Conservation (phyloP, 163 green algal species). For the Prototheca wickerhamii region DNA sequence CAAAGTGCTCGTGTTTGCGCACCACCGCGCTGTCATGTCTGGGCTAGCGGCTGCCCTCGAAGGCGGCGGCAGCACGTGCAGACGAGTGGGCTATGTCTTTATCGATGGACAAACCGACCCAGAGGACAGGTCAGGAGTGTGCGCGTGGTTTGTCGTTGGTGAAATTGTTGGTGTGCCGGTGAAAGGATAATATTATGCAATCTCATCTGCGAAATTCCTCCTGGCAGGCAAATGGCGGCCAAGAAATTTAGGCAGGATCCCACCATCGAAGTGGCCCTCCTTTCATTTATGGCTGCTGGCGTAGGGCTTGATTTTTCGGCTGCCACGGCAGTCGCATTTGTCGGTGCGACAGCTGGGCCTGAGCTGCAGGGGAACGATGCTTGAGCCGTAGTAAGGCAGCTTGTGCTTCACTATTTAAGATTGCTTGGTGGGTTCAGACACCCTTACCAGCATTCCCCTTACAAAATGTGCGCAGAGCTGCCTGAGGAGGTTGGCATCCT, state of each 20-base stretch:
- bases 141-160: neutral
- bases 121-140: slow-evolving; percentile 31
- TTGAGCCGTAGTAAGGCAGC: too few relatives aligned
- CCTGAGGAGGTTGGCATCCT: slow-evolving; percentile 52
- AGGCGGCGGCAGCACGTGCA: slow-evolving; percentile 12
- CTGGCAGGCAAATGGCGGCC: too few relatives aligned
- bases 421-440: neutral
- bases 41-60: slow-evolving; percentile 21
- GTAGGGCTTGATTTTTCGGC: slow-evolving; percentile 87
- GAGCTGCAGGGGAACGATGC: neutral
- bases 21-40: slow-evolving; percentile 88
- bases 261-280: slow-evolving; percentile 66
- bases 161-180: neutral
- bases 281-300: slow-evolving; percentile 83
- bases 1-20: slow-evolving; percentile 93
- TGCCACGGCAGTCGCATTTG: slow-evolving; percentile 87
- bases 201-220: too few relatives aligned
- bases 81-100: slow-evolving; percentile 56
- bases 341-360: slow-evolving; percentile 10
- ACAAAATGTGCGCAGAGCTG: slow-evolving; percentile 17
- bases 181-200: neutral
- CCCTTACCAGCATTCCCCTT: neutral
- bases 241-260: slow-evolving; percentile 56
- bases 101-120: slow-evolving; percentile 72
- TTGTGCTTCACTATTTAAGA: neutral